Percentiles rank a stretch among this genome's conserved stretches.
Evolutionary conservation across 2,329 filamentous ascomycete genomes (phyloP).

Genomic region (Calonectria crousiana): DNA sequence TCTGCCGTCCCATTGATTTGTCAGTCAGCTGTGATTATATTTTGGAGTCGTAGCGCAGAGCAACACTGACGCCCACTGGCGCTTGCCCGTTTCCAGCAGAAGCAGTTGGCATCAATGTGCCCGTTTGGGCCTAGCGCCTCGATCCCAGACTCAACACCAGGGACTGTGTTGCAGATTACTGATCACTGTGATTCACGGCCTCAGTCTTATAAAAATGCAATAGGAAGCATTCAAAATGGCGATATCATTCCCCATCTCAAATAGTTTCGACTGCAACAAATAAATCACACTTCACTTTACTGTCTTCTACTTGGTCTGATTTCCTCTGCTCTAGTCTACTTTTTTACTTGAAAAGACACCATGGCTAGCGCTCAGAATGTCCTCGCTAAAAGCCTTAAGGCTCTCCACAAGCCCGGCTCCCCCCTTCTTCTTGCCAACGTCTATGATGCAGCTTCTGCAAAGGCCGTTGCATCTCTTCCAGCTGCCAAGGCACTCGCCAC

Average conservation of each 20-base stretch:
- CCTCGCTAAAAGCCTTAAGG: conserved; percentile 1
- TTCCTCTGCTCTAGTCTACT: background rate
- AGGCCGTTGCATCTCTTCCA: background rate
- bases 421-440: conserved; percentile 8
- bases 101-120: background rate
- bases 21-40: background rate
- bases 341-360: background rate
- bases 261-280: no score
- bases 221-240: background rate
- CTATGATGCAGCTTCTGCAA: background rate
- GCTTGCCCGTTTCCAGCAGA: conserved; percentile 1
- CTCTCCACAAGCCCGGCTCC: background rate
- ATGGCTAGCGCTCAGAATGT: conserved; percentile 3
- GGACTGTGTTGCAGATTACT: background rate
- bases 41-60: background rate
- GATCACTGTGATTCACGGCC: background rate
- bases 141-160: background rate
- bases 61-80: background rate
- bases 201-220: background rate
- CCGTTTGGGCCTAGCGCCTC: background rate
- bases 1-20: background rate
- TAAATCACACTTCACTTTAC: no score
- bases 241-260: background rate
- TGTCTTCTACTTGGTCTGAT: no score
- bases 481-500: background rate